Conservation (phyloP, 202 grass and related monocot species). For the Setaria viridis region DNA sequence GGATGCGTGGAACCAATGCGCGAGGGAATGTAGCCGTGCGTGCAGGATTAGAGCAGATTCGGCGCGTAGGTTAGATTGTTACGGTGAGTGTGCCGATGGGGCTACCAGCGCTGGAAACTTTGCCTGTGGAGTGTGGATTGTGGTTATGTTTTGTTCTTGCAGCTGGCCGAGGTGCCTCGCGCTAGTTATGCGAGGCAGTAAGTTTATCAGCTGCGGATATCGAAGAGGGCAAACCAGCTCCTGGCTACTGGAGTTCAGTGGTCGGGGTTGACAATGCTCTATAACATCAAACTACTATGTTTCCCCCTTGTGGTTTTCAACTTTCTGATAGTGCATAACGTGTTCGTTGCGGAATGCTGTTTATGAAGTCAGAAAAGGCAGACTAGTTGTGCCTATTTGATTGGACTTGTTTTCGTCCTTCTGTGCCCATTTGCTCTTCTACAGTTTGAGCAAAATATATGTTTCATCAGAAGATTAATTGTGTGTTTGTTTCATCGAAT, state of each 20-base stretch:
- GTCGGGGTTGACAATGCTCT: slow-evolving; percentile 65
- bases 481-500: no score
- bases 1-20: background rate
- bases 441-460: no score
- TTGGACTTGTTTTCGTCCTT: background rate
- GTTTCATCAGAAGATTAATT: no score
- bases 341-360: background rate
- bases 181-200: slow-evolving; percentile 62
- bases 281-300: background rate
- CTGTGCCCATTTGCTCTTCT: no score
- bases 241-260: slow-evolving; percentile 58
- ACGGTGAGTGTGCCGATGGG: background rate
- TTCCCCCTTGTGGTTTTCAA: background rate
- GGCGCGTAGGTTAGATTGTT: background rate
- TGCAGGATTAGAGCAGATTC: background rate
- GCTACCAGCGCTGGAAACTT: background rate
- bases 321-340: background rate
- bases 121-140: background rate
- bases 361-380: background rate
- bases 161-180: slow-evolving; percentile 80
- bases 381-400: no score
- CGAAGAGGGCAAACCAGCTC: slow-evolving; percentile 64
- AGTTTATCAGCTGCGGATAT: slow-evolving; percentile 84
- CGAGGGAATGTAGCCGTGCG: background rate
- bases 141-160: slow-evolving; percentile 12